Evolutionary conservation across 129 eudicot genomes (phyloP).

Genomic region (Erigeron canadensis): DNA sequence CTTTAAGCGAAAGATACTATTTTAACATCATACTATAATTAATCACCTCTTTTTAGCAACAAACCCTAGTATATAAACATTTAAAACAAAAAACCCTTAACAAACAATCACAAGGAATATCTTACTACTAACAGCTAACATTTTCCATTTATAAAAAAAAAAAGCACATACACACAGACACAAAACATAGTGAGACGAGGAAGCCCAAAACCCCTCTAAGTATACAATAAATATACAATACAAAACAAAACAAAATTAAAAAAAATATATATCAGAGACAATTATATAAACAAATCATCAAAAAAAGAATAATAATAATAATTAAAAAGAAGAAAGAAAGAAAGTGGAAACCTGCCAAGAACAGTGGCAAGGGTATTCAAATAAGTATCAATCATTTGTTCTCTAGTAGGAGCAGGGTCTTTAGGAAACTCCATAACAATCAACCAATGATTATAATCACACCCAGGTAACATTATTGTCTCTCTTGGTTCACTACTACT

Average conservation of each 20-base stretch:
- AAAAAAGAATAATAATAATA: neutral
- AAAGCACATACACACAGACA: too few relatives aligned
- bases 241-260: neutral
- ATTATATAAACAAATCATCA: neutral
- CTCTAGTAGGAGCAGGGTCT: slow-evolving; percentile 82
- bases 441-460: slow-evolving; percentile 94
- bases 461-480: slow-evolving; percentile 94
- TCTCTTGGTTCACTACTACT: slow-evolving; percentile 72
- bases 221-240: neutral
- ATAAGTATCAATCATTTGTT: slow-evolving; percentile 95
- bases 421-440: slow-evolving; percentile 98
- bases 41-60: too few relatives aligned
- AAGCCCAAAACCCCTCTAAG: too few relatives aligned
- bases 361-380: slow-evolving; percentile 86
- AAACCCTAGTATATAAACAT: too few relatives aligned
- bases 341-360: slow-evolving; percentile 65
- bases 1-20: too few relatives aligned
- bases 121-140: too few relatives aligned
- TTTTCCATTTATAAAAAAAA: too few relatives aligned
- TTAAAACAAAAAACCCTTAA: too few relatives aligned
- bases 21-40: too few relatives aligned
- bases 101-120: too few relatives aligned
- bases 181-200: too few relatives aligned
- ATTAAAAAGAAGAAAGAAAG: neutral
- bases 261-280: neutral